A percentile compares a stretch with the other conserved stretches of the same genome.
Evolutionary conservation across 2,329 filamentous ascomycete genomes (phyloP).

Genomic region (Penicillium hesseltinei): DNA sequence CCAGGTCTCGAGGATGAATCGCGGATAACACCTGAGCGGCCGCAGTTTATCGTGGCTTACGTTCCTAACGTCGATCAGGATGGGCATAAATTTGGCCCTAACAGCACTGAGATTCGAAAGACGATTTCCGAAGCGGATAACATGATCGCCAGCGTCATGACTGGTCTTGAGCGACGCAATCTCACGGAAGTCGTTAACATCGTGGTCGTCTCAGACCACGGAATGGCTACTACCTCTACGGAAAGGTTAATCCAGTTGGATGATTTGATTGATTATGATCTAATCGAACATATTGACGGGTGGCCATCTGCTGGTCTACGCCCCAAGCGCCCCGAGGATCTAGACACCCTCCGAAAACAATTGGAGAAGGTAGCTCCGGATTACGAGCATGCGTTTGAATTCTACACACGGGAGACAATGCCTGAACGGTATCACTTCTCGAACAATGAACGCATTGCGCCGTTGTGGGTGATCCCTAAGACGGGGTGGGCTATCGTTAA

Average conservation of each 20-base stretch:
- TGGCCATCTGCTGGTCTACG: constrained; percentile 92
- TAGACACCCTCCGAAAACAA: constrained; percentile 65
- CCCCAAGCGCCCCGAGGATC: constrained; percentile 66
- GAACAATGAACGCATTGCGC: constrained; percentile 84
- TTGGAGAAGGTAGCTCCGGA: constrained; percentile 57
- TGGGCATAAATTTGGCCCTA: constrained; percentile 86
- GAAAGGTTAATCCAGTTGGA: constrained; percentile 83
- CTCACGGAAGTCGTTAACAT: constrained; percentile 88
- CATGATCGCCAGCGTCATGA: constrained; percentile 76
- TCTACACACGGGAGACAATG: constrained; percentile 87
- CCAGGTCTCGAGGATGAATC: constrained; percentile 66
- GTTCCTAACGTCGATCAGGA: constrained; percentile 88
- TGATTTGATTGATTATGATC: constrained; percentile 73
- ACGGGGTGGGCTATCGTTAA: constrained; percentile 90
- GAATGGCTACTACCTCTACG: constrained; percentile 90
- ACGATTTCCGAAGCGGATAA: constrained; percentile 78
- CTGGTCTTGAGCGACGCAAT: constrained; percentile 75
- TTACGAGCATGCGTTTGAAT: constrained; percentile 65
- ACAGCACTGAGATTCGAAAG: constrained; percentile 81
- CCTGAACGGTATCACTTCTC: constrained; percentile 89
- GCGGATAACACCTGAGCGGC: constrained; percentile 58
- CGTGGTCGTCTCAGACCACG: constrained; percentile 94
- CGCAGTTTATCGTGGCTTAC: constrained; percentile 90
- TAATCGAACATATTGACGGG: constrained; percentile 83
- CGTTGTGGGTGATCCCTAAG: constrained; percentile 89